Conservation (phyloP, 495 filamentous ascomycete genomes). For the Cenococcum geophilum region DNA sequence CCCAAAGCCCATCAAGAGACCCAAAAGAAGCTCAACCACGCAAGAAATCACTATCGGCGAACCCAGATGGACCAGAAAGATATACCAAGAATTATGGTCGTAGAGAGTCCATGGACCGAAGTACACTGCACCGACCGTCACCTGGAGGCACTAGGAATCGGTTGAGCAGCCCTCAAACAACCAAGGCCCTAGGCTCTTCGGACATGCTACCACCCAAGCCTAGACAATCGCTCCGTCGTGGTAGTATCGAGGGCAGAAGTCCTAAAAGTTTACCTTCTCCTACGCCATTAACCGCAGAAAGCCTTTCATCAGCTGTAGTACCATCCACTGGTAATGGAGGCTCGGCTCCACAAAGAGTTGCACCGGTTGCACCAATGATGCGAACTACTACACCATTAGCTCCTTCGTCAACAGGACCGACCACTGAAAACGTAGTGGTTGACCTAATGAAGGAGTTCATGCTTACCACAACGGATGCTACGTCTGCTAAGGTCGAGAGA, state of each 20-base stretch:
- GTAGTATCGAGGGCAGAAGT: background rate
- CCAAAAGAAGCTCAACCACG: no score
- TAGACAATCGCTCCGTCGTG: background rate
- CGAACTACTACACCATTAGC: background rate
- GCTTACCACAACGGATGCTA: background rate
- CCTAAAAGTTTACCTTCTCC: background rate
- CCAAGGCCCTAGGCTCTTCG: background rate
- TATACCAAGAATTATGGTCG: background rate
- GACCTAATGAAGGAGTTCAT: background rate
- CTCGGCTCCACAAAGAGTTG: slow-evolving; percentile 1
- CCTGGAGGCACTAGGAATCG: background rate
- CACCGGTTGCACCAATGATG: slow-evolving; percentile 5
- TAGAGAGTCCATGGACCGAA: background rate
- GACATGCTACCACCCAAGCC: background rate
- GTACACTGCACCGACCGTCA: background rate
- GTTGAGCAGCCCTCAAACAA: background rate
- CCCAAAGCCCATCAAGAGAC: no score
- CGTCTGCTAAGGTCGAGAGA: background rate
- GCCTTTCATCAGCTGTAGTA: background rate
- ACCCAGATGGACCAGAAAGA: no score
- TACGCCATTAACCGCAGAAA: background rate
- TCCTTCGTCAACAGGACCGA: background rate
- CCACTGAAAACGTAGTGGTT: background rate
- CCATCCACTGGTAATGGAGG: background rate
- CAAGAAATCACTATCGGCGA: no score